Base-by-base conservation (phyloP, 768 basidiomycete species). In the Boletus subparvulus region DNA sequence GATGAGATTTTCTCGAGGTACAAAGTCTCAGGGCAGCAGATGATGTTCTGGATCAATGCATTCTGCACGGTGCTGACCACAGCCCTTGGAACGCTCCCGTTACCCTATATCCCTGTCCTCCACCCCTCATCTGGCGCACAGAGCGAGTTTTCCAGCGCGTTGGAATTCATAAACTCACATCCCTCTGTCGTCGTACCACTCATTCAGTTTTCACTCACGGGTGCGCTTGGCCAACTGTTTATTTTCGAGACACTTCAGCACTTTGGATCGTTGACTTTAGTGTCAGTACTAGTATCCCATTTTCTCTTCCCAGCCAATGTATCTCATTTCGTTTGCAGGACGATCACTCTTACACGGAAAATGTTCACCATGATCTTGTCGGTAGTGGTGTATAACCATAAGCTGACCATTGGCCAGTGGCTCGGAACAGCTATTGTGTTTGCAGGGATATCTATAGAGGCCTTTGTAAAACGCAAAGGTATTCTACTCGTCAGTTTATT, bases 11-110 rank as follows among this genome's bases (percentile, higher is more conserved):
- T 99, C 74, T 77, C 85, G 26, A 78, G 80, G 13, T 85, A 90
- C 74, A 83, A 83, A 19, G 78, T 84, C 43, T 77, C 83, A 3
- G 97, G 97, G 9, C 94, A 97, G 72, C 97, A 99, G 69, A 98
- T 99, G 95, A 98, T 99, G 97, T 87, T 98, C 70, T 96, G 86
- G 85, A 96, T 99, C 74, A 96, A 94, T 69, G 63, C 90, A 28
- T 88, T 95, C 76, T 88, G 89, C 74, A 91, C 94, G 4, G 58
- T 87, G 37, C 70, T 92, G 54, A 87, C 90, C 21, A 77, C 81
- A 2, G 68, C 85, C 12, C 84, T 97, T 28, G 82, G 87, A 28
- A 69, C 88, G 8, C 79, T 92, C 47, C 92, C 87, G 4, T 78
- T 93, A 30, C 93, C 87, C 2, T 81, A 86, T 62, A 91, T 94